Conservation (phyloP, 2,329 filamentous ascomycete genomes). For the Xylaria sp. region DNA sequence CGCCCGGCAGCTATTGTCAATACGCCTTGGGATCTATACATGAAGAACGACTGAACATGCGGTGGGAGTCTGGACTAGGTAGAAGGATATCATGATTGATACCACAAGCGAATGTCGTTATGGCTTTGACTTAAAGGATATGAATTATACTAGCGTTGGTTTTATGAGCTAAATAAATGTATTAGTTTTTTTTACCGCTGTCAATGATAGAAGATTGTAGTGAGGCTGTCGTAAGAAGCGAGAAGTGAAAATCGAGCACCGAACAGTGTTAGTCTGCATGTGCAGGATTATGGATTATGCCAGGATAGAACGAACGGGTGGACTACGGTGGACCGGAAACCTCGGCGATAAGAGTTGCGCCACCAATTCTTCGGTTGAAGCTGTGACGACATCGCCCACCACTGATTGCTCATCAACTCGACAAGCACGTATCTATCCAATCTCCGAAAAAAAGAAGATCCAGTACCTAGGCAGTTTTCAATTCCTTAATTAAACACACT, state of each 20-base stretch:
- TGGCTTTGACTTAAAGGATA: neutral
- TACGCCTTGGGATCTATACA: too few species aligned
- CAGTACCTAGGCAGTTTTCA: too few species aligned
- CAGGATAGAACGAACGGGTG: too few species aligned
- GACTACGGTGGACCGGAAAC: neutral
- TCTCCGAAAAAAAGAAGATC: neutral
- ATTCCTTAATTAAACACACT: neutral
- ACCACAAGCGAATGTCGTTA: neutral
- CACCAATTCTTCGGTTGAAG: neutral
- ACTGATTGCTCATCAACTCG: neutral
- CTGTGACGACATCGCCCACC: constrained; percentile 24
- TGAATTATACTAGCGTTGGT: neutral
- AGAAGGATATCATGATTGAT: neutral
- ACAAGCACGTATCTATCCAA: too few species aligned
- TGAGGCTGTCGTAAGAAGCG: too few species aligned
- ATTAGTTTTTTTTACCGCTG: too few species aligned
- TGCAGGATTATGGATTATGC: too few species aligned
- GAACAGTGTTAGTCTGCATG: too few species aligned
- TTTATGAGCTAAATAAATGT: neutral
- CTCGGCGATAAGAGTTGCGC: neutral
- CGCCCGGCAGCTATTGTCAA: too few species aligned
- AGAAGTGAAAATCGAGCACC: too few species aligned
- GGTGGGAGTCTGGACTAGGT: neutral
- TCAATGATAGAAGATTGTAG: too few species aligned
- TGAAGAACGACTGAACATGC: neutral